These are phyloP conservation scores for Phytophthora agathidicida DNA, from an alignment of 352 stramenopile species.

Conservation along the genomic window DNA sequence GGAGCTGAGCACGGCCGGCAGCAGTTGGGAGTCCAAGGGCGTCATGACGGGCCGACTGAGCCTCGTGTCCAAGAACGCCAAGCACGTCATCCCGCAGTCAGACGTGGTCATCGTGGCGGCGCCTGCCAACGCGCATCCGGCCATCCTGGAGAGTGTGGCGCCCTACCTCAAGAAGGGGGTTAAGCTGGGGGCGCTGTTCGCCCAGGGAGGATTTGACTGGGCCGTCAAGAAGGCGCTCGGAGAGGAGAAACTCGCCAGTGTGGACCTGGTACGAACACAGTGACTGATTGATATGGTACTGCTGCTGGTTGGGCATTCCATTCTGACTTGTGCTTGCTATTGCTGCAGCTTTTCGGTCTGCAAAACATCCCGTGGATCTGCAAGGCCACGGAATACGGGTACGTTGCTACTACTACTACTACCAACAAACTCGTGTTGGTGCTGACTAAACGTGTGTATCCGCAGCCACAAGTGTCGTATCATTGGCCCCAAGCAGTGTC, in stretches of 20 bases:
- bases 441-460: slow-evolving; percentile 8
- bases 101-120: slow-evolving; percentile 92
- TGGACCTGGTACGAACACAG: slow-evolving; percentile 57
- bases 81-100: slow-evolving; percentile 85
- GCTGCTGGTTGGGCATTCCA: too few relatives aligned
- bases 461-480: slow-evolving; percentile 88
- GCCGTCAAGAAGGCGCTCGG: slow-evolving; percentile 89
- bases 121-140: slow-evolving; percentile 87
- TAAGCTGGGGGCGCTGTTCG: slow-evolving; percentile 89
- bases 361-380: slow-evolving; percentile 96
- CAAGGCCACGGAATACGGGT: slow-evolving; percentile 90
- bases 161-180: slow-evolving; percentile 88
- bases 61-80: slow-evolving; percentile 82
- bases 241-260: slow-evolving; percentile 51
- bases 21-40: slow-evolving; percentile 86
- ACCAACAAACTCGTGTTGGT: not conserved
- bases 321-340: slow-evolving; percentile 1
- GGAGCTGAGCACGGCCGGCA: slow-evolving; percentile 82
- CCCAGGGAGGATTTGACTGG: slow-evolving; percentile 94
- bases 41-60: slow-evolving; percentile 72
- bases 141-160: slow-evolving; percentile 77
- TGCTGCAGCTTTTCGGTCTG: slow-evolving; percentile 85
- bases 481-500: slow-evolving; percentile 90
- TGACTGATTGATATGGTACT: too few relatives aligned
- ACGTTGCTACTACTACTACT: slow-evolving; percentile 6